Conservation (phyloP, 2,329 filamentous ascomycete genomes). For the Penicillium thymicola region DNA sequence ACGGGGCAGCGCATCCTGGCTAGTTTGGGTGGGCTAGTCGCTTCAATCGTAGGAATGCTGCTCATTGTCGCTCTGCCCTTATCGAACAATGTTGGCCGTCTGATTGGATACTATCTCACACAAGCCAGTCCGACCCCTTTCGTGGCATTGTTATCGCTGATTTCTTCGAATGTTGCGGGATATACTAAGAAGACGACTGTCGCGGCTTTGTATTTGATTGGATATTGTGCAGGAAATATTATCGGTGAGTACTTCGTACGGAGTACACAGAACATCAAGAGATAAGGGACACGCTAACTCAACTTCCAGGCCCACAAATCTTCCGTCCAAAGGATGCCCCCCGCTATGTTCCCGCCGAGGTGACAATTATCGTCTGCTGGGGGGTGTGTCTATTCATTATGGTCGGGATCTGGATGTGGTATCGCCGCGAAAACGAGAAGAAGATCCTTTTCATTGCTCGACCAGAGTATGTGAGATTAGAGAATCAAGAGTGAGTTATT, state of each 20-base stretch:
- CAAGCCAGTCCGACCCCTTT: slow-evolving; percentile 60
- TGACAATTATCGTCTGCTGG: slow-evolving; percentile 61
- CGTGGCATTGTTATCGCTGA: slow-evolving; percentile 61
- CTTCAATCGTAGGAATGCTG: slow-evolving; percentile 59
- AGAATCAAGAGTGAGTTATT: slow-evolving; percentile 61
- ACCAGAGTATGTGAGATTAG: slow-evolving; percentile 58
- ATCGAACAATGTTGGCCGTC: slow-evolving; percentile 55
- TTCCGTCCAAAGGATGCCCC: slow-evolving; percentile 57
- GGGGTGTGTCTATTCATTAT: slow-evolving; percentile 53
- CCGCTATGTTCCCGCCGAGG: slow-evolving; percentile 61
- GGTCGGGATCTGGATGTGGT: slow-evolving; percentile 63
- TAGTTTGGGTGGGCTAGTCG: slow-evolving; percentile 50
- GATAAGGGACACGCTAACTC: not conserved
- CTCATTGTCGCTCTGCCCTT: slow-evolving; percentile 63
- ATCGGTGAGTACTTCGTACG: slow-evolving; percentile 40
- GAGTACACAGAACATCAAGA: slow-evolving; percentile 7
- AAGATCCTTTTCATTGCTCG: slow-evolving; percentile 54
- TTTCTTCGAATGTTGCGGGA: slow-evolving; percentile 55
- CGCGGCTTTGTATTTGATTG: slow-evolving; percentile 42
- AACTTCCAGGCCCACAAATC: slow-evolving; percentile 49
- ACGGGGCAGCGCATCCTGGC: slow-evolving; percentile 58
- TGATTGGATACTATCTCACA: slow-evolving; percentile 65
- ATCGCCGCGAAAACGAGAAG: slow-evolving; percentile 55
- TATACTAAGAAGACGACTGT: slow-evolving; percentile 49
- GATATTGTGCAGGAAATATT: slow-evolving; percentile 51